Base-by-base conservation (phyloP, 1,139 yeast genomes). In the Schwanniomyces etchellsii region DNA sequence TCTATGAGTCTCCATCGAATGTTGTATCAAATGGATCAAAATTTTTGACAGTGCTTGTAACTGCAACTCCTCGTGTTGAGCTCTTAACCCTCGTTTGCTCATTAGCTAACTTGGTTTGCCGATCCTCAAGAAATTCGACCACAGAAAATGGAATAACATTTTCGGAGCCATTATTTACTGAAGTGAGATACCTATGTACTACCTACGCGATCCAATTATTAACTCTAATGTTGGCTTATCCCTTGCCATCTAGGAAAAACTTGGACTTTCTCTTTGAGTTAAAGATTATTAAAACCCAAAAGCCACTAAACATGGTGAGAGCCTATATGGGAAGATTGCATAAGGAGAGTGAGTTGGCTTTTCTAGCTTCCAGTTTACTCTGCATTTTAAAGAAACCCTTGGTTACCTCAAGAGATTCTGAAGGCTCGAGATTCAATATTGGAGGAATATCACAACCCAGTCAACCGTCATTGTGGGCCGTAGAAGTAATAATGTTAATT, bases 61-160 rank as follows among this genome's bases (percentile, higher is more conserved):
- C 81, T 1, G 48, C 60, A 5, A 57, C 64, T 30, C 80, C 75
- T 14, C 71, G 65, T 47, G 57, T 60, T 30, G 75, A 64, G 39
- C 53, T 61, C 28, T 57, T 67, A 34, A 71, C 80, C 1, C 53
- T 86, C 23, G 67, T 82, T 5, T 78, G 88, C 40, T 84, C 95
- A 1, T 57, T 86, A 20, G 47, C 83, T 11, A 89, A 88, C 49
- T 53, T 75, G 5, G 54, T 71, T 6, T 72, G 78, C 39, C 54
- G 78, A 10, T 45, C 61, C 4, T 49, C 60, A 2, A 39, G 59
- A 29, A 24, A 39, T 4, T 35, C 48, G 34, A 52, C 41, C 32
- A 58, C 39, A 34, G 76, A 74, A 36, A 72, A 55, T 37, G 62
- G 48, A 51, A 12, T 55, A 43, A 32, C 43, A 21, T 40, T 43